These are phyloP conservation scores for Starmerella potacharoeniae DNA, from an alignment of 805 yeast species.

Conservation along the genomic window DNA sequence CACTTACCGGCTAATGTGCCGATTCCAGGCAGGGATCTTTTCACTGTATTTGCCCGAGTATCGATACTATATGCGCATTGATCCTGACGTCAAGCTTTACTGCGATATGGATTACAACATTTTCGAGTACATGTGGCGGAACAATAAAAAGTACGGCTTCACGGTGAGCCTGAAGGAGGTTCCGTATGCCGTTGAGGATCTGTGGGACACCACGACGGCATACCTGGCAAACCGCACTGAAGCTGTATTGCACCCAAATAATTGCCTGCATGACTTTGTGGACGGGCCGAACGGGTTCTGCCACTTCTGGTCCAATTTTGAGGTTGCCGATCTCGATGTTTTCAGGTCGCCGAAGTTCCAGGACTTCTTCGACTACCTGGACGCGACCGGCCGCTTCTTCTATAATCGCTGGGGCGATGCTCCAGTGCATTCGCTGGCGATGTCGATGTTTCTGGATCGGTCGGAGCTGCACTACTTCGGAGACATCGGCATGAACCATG, in stretches of 20 bases:
- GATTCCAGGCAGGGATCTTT: conserved; percentile 79
- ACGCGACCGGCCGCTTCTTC: conserved; percentile 70
- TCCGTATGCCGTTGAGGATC: conserved; percentile 67
- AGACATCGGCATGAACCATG: conserved; percentile 80
- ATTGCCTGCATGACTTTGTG: conserved; percentile 50
- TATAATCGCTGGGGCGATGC: conserved; percentile 97
- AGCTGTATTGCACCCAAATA: conserved; percentile 40
- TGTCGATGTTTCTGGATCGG: conserved; percentile 59
- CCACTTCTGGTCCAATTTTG: conserved; percentile 91
- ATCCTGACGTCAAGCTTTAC: conserved; percentile 80
- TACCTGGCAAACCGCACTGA: conserved; percentile 39
- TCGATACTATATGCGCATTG: conserved; percentile 96
- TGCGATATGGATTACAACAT: conserved; percentile 93
- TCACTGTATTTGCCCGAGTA: conserved; percentile 61
- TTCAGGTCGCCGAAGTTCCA: conserved; percentile 57
- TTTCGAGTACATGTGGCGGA: conserved; percentile 61
- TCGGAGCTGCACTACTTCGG: conserved; percentile 78
- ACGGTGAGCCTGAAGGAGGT: conserved; percentile 70
- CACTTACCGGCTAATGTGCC: conserved; percentile 88
- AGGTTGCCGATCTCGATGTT: conserved; percentile 72
- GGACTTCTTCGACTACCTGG: conserved; percentile 57
- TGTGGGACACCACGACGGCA: conserved; percentile 45
- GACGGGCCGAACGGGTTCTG: conserved; percentile 61
- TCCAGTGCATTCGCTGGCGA: conserved; percentile 81
- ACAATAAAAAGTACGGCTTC: conserved; percentile 71